Conservation (phyloP, 1,139 yeast species). For the Suhomyces terraborum region DNA sequence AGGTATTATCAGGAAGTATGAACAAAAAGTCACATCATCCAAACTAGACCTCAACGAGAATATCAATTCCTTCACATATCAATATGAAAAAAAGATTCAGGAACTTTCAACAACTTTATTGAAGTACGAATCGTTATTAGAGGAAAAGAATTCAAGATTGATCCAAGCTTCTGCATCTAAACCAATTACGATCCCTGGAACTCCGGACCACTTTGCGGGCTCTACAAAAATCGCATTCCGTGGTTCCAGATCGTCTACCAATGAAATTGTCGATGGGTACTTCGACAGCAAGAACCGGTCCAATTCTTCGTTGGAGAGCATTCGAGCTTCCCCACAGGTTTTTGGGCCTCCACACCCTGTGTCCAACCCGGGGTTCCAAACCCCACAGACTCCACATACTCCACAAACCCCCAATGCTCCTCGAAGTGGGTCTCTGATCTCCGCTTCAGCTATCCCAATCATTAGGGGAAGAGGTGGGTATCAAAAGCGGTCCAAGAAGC, state of each 20-base stretch:
- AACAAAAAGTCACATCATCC: slow-evolving; percentile 26
- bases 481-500: slow-evolving; percentile 47
- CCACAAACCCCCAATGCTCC: slow-evolving; percentile 3
- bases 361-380: not conserved
- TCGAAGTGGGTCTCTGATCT: slow-evolving; percentile 6
- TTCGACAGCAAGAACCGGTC: slow-evolving; percentile 13
- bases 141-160: slow-evolving; percentile 40
- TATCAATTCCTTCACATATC: slow-evolving; percentile 15
- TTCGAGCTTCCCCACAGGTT: slow-evolving; percentile 8
- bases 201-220: slow-evolving; percentile 11
- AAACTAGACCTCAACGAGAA: slow-evolving; percentile 27
- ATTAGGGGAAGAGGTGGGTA: slow-evolving; percentile 54
- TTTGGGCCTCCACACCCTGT: slow-evolving; percentile 4
- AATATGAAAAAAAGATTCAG: slow-evolving; percentile 28
- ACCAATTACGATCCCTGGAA: slow-evolving; percentile 45
- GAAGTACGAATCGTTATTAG: slow-evolving; percentile 40
- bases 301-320: slow-evolving; percentile 17
- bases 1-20: slow-evolving; percentile 22
- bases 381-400: no score
- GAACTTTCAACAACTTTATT: slow-evolving; percentile 33
- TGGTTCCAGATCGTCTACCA: slow-evolving; percentile 13
- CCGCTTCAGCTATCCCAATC: slow-evolving; percentile 29
- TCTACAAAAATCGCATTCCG: slow-evolving; percentile 12
- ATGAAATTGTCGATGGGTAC: slow-evolving; percentile 7
- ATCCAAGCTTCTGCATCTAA: slow-evolving; percentile 41